phyloP scores from a whole-genome alignment of 148 eudicot species.

The Spergularia bocconei region DNA sequence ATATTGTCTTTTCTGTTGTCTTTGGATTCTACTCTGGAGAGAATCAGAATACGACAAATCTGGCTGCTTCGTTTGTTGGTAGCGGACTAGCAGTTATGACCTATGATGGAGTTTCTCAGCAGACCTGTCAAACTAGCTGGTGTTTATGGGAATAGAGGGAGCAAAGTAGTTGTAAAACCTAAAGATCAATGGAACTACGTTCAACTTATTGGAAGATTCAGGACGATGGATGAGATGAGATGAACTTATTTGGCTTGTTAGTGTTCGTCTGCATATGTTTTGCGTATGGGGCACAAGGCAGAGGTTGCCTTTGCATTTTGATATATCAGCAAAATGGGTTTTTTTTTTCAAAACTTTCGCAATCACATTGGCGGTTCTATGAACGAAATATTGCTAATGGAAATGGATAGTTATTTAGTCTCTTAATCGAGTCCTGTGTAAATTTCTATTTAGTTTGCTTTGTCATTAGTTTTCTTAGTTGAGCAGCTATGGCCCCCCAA shows the following conservation, averaged over 20 bases:
- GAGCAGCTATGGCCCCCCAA: not conserved
- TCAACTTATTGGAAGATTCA: constrained; percentile 15
- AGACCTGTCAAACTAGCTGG: constrained; percentile 13
- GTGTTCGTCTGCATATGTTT: not conserved
- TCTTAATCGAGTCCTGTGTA: not conserved
- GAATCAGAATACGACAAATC: not conserved
- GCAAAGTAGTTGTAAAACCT: constrained; percentile 6
- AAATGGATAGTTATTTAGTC: not conserved
- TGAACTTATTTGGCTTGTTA: not conserved
- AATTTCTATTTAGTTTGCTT: not conserved
- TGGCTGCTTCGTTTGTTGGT: constrained; percentile 1
- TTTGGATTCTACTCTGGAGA: constrained; percentile 8
- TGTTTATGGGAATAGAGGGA: constrained; percentile 9
- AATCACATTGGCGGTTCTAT: not conserved
- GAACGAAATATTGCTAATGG: not conserved
- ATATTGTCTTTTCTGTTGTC: not conserved
- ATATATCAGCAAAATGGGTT: constrained; percentile 8
- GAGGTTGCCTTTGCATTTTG: not conserved
- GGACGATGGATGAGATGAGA: not conserved
- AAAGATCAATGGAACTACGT: constrained; percentile 4
- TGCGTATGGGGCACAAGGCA: not conserved
- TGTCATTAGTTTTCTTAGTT: constrained; percentile 6
- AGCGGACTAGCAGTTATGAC: not conserved
- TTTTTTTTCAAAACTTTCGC: not conserved
- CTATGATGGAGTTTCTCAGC: not conserved